Evolutionary conservation across 345 rosid genomes (phyloP), one percentile per base, ranked within the genome.

Genomic region (Eucalyptus brandiana): DNA sequence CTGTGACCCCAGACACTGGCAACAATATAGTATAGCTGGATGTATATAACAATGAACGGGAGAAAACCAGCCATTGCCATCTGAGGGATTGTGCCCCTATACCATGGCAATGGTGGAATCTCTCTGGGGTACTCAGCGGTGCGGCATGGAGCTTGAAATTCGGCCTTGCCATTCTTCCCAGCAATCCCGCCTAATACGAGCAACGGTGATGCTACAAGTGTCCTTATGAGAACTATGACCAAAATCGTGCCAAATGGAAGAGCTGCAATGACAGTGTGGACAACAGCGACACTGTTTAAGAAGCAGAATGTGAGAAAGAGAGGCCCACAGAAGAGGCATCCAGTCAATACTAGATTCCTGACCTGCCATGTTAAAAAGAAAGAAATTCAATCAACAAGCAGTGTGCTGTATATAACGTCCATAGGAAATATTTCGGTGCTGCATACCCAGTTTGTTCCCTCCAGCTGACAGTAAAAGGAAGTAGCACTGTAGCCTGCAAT

Each of bases 51-150:
- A 92, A 92, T 93, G 91, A 93, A 93, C 40, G 94, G 93, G 50
- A 93, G 87, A 81, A 93, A 93, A 37, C 94, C 94, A 18, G 94
- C 93, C 93, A 93, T 92, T 45, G 94, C 93, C 94, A 92, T 92
- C 89, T 93, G 94, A 87, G 93, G 94, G 86, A 93, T 85, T 28
- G 94, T 51, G 48, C 91, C 87, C 86, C 94, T 80, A 62, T 93
- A 92, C 94, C 94, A 93, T 21, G 93, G 94, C 92, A 93, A 87
- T 30, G 88, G 90, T 34, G 93, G 94, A n/a, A 93, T 91, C 91
- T 93, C 94, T 87, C 93, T 89, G 23, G 93, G 93, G 87, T 92
- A 93, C 87, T 92, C 92, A 18, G 93, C 90, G 83, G 94, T 93
- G 50, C 92, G 93, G 88, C 91, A 90, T 40, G 94, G 94, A 87